A percentile compares a stretch with the other conserved stretches of the same genome.
Evolutionary conservation across 2,329 filamentous ascomycete species (phyloP).

Genomic region (Fusarium tanahbumbuense): DNA sequence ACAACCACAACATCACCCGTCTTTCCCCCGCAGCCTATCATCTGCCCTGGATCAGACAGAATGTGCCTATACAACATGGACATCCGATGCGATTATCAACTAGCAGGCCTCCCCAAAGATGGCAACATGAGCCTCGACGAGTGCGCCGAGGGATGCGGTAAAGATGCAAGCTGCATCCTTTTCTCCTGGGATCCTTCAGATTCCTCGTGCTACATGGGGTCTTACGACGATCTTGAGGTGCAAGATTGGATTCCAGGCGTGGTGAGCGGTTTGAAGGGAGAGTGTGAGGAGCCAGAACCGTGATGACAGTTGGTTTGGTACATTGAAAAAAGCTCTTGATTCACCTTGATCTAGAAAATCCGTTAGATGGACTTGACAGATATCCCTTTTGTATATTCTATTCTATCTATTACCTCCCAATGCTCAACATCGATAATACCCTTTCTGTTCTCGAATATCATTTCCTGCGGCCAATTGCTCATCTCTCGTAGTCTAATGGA

Average conservation of each 20-base stretch:
- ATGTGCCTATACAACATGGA: background rate
- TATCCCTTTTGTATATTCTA: background rate
- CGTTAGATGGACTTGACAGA: background rate
- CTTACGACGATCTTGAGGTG: background rate
- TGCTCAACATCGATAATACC: background rate
- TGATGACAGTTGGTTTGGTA: rapidly evolving
- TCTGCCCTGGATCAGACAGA: background rate
- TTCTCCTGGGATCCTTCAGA: background rate
- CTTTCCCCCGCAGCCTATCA: background rate
- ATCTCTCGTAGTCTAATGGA: background rate
- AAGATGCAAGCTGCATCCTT: background rate
- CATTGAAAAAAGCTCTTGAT: background rate
- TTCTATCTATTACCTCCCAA: background rate
- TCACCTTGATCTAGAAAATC: background rate
- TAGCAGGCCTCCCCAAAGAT: background rate
- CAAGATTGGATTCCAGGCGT: background rate
- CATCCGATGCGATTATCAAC: background rate
- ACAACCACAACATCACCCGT: background rate
- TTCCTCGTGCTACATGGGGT: background rate
- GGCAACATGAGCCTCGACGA: background rate
- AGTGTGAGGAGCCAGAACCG: background rate
- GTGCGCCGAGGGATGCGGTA: background rate
- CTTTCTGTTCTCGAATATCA: background rate
- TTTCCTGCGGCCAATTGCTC: background rate
- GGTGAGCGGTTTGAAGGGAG: background rate